These are phyloP conservation scores for Clonostachys chloroleuca DNA, from an alignment of 2,329 filamentous ascomycete species.

Conservation along the genomic window DNA sequence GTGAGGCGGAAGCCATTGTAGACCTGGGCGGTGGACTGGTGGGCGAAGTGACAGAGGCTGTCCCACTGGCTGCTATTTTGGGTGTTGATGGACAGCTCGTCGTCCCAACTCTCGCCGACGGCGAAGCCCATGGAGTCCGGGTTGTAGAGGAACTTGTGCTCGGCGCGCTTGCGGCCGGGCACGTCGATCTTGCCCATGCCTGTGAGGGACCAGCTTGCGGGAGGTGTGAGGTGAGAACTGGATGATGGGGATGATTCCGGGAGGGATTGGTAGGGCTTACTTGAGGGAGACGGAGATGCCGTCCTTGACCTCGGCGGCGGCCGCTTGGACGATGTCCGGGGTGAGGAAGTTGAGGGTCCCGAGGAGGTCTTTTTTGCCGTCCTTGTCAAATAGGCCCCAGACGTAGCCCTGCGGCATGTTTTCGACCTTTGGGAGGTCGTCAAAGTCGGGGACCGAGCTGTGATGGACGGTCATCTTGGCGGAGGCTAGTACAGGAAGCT, in stretches of 20 bases:
- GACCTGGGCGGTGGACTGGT: slow-evolving; percentile 32
- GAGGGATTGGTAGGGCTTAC: slow-evolving; percentile 14
- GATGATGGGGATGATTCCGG: not conserved
- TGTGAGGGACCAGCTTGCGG: slow-evolving; percentile 17
- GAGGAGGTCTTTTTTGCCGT: slow-evolving; percentile 41
- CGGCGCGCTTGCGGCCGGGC: slow-evolving; percentile 23
- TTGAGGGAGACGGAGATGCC: slow-evolving; percentile 50
- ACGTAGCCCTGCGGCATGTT: slow-evolving; percentile 42
- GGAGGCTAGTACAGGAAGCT: no score
- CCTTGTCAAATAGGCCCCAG: slow-evolving; percentile 43
- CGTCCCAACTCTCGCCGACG: slow-evolving; percentile 29
- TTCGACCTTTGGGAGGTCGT: slow-evolving; percentile 31
- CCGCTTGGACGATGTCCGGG: slow-evolving; percentile 32
- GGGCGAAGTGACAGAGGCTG: slow-evolving; percentile 41
- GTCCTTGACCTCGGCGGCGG: slow-evolving; percentile 34
- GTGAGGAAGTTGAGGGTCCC: slow-evolving; percentile 51
- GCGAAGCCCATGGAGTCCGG: slow-evolving; percentile 5
- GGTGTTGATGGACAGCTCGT: slow-evolving; percentile 42
- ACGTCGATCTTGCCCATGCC: slow-evolving; percentile 25
- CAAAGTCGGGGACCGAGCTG: slow-evolving; percentile 32
- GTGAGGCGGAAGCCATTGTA: slow-evolving; percentile 45
- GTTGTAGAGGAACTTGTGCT: slow-evolving; percentile 29
- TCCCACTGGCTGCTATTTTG: slow-evolving; percentile 55
- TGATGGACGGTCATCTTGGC: no score
- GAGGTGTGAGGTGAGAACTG: not conserved